These are phyloP conservation scores for Gleditsia sinensis DNA, from an alignment of 306 rosid genomes.

Conservation along the genomic window DNA sequence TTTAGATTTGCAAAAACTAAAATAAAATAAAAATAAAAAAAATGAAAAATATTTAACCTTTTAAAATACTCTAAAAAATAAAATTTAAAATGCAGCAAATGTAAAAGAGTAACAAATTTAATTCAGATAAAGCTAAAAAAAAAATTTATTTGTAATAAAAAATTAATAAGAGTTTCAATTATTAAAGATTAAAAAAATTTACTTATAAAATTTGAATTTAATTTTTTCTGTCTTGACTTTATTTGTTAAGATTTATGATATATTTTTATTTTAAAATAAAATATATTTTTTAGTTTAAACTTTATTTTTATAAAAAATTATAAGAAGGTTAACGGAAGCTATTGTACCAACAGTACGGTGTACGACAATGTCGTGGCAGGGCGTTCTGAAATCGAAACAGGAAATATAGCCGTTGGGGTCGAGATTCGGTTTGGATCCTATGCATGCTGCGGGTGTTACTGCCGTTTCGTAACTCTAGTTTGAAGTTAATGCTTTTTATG, in stretches of 20 bases:
- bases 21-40: background rate
- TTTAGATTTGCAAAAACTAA: background rate
- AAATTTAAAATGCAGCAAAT: background rate
- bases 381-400: background rate
- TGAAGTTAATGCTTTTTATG: background rate
- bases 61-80: too few relatives aligned
- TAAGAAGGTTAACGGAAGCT: background rate
- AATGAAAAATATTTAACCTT: too few relatives aligned
- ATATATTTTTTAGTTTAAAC: too few relatives aligned
- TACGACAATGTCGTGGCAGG: background rate
- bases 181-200: too few relatives aligned
- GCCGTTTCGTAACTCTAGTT: background rate
- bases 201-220: too few relatives aligned
- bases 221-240: too few relatives aligned
- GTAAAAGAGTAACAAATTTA: too few relatives aligned
- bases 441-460: background rate
- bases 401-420: slow-evolving; percentile 14
- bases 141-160: too few relatives aligned
- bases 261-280: background rate
- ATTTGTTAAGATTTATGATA: too few relatives aligned
- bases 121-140: too few relatives aligned
- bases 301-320: too few relatives aligned
- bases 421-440: background rate
- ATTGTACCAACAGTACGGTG: slow-evolving; percentile 15
- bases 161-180: too few relatives aligned